Percentiles rank a stretch among this genome's conserved stretches.
Conservation (phyloP, 768 basidiomycete species). For the Lanmaoa rubissima region DNA sequence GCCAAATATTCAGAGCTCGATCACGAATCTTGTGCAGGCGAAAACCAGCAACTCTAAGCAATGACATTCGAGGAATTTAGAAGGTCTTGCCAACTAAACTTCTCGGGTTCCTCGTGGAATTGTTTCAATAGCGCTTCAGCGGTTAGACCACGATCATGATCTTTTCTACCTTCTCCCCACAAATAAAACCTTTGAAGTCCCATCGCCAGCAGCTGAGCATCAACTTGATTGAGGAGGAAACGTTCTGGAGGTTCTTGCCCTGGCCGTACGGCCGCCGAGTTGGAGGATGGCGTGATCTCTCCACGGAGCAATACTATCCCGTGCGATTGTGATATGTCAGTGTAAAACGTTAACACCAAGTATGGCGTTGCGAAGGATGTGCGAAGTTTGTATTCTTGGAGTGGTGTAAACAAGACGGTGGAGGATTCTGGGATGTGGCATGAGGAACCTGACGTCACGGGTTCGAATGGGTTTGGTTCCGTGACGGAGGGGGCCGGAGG, state of each 20-base stretch:
- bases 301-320: constrained; percentile 84
- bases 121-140: constrained; percentile 50
- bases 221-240: constrained; percentile 70
- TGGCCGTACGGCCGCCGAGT: constrained; percentile 35
- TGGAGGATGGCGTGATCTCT: constrained; percentile 76
- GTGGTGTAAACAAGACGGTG: constrained; percentile 87
- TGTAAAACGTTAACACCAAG: constrained; percentile 87
- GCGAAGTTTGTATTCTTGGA: constrained; percentile 90
- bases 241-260: constrained; percentile 28
- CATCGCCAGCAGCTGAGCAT: constrained; percentile 81
- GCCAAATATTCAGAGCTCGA: neutral
- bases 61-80: constrained; percentile 45
- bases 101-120: constrained; percentile 76
- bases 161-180: constrained; percentile 42
- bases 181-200: constrained; percentile 85
- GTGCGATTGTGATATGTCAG: constrained; percentile 80
- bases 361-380: constrained; percentile 87
- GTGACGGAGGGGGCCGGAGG: constrained; percentile 56
- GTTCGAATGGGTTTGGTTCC: constrained; percentile 44
- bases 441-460: constrained; percentile 23
- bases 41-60: constrained; percentile 2
- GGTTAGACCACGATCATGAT: neutral
- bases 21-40: neutral
- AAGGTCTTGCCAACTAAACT: constrained; percentile 83
- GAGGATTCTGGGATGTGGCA: constrained; percentile 51